Percentiles rank a stretch among this genome's conserved stretches.
phyloP scores from a whole-genome alignment of 257 asterid genomes.

The Fraxinus pennsylvanica region DNA sequence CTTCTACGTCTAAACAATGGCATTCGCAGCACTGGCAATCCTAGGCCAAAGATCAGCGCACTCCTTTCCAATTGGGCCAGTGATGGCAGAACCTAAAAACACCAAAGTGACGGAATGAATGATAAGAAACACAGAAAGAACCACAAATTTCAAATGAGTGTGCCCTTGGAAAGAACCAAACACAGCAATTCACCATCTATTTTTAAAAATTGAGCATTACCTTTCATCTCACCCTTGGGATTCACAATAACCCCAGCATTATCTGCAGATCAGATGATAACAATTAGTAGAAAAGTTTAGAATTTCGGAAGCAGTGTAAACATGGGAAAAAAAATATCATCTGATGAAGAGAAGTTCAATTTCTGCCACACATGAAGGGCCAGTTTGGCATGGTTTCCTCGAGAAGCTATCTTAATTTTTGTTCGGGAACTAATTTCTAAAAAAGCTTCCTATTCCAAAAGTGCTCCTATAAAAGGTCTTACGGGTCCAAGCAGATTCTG shows the following conservation, averaged over 20 bases:
- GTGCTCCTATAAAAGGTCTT: no score
- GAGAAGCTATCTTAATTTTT: no score
- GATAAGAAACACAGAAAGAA: neutral
- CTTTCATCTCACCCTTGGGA: conserved; percentile 75
- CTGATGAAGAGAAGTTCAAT: neutral
- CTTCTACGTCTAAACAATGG: conserved; percentile 37
- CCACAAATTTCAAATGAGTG: neutral
- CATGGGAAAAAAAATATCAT: neutral
- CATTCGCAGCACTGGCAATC: conserved; percentile 72
- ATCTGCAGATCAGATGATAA: conserved; percentile 36
- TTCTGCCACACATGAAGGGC: no score
- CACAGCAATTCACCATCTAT: neutral
- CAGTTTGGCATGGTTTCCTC: no score
- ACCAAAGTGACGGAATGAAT: neutral
- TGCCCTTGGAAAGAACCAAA: neutral
- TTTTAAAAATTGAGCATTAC: conserved; percentile 24
- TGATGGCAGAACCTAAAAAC: conserved; percentile 62
- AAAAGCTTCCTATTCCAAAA: no score
- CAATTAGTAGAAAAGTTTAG: no score
- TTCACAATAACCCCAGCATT: conserved; percentile 74
- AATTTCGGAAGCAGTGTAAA: neutral
- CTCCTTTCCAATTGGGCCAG: conserved; percentile 73
- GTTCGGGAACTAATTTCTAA: no score
- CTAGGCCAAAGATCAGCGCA: conserved; percentile 81
- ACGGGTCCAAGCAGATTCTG: no score